Evolutionary conservation across 495 filamentous ascomycete genomes (phyloP).

Genomic region (Neurospora sp.): DNA sequence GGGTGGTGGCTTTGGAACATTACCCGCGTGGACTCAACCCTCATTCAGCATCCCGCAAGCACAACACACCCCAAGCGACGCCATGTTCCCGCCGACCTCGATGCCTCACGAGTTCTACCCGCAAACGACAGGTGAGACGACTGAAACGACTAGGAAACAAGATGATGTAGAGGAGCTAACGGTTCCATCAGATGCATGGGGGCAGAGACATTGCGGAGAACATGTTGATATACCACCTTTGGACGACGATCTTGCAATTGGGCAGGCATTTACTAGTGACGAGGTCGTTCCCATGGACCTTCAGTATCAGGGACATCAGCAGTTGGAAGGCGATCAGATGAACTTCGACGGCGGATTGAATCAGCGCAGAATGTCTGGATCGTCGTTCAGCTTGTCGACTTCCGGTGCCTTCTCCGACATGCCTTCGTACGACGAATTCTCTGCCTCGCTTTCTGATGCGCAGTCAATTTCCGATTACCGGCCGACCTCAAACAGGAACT

Average conservation of each 20-base stretch:
- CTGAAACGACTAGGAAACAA: constrained; percentile 27
- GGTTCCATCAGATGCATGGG: constrained; percentile 34
- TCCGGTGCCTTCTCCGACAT: constrained; percentile 47
- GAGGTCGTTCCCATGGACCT: constrained; percentile 40
- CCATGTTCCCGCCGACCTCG: constrained; percentile 38
- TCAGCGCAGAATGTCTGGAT: constrained; percentile 46
- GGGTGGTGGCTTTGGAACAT: constrained; percentile 35
- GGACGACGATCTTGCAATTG: constrained; percentile 41
- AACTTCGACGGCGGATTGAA: constrained; percentile 31
- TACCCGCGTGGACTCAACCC: constrained; percentile 46
- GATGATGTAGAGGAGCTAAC: constrained; percentile 20
- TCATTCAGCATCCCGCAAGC: constrained; percentile 29
- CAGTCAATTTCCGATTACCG: constrained; percentile 47
- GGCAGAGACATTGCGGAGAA: constrained; percentile 40
- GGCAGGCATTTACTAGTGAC: constrained; percentile 45
- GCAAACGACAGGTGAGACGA: constrained; percentile 35
- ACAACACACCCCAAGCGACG: constrained; percentile 36
- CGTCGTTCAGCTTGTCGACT: constrained; percentile 48
- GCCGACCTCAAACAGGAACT: constrained; percentile 45
- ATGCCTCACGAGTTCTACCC: constrained; percentile 46
- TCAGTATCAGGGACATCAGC: constrained; percentile 38
- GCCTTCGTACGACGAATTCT: constrained; percentile 50
- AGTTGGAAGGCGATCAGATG: constrained; percentile 30
- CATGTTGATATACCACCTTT: constrained; percentile 34
- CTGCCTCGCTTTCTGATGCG: constrained; percentile 43